A percentile compares a stretch with the other conserved stretches of the same genome.
These are phyloP conservation scores for Boletus semigastroideus DNA, from an alignment of 1,284 basidiomycete genomes.

Conservation along the genomic window DNA sequence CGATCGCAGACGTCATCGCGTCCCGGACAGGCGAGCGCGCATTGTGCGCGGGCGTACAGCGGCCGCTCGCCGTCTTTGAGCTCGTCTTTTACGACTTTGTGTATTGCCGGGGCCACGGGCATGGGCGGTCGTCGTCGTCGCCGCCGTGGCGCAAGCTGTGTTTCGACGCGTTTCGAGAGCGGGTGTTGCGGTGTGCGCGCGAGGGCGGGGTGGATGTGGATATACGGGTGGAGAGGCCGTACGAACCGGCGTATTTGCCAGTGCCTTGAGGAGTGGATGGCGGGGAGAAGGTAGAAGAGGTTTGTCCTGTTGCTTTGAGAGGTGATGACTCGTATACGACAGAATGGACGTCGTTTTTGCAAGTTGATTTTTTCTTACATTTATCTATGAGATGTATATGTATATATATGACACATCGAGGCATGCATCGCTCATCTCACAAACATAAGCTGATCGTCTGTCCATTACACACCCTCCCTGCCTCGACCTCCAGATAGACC, in stretches of 20 bases:
- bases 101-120: slow-evolving; percentile 7
- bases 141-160: slow-evolving; percentile 17
- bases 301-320: background rate
- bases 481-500: too few species aligned
- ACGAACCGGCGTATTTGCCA: slow-evolving; percentile 25
- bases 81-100: slow-evolving; percentile 30
- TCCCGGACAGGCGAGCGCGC: slow-evolving; percentile 18
- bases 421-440: too few species aligned
- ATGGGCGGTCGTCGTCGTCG: background rate
- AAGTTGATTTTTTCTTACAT: too few species aligned
- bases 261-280: slow-evolving; percentile 2
- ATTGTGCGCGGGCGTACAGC: slow-evolving; percentile 3
- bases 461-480: too few species aligned
- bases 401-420: too few species aligned
- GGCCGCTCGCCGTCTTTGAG: slow-evolving; percentile 20
- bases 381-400: too few species aligned
- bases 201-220: slow-evolving; percentile 26
- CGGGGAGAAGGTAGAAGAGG: background rate
- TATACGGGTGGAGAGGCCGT: slow-evolving; percentile 26
- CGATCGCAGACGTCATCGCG: slow-evolving; percentile 19
- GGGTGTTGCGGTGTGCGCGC: slow-evolving; percentile 23
- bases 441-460: too few species aligned
- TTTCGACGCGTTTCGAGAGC: slow-evolving; percentile 21
- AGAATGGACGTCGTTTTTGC: too few species aligned
- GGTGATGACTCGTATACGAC: too few species aligned